Base-by-base conservation (phyloP, 306 rosid genomes). In the Sophora flavescens region DNA sequence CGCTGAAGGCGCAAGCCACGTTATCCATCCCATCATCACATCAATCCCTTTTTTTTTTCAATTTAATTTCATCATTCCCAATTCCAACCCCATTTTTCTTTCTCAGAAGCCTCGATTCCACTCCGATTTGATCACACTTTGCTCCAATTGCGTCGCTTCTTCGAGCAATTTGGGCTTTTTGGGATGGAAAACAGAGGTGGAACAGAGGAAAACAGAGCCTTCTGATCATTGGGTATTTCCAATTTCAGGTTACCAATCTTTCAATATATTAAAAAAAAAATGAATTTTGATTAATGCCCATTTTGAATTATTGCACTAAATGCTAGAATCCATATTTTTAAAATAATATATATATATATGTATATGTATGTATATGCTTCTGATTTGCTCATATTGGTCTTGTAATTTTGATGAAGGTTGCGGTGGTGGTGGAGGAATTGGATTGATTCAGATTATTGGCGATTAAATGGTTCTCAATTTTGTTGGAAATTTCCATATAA, bases 1-100 rank as follows among this genome's bases (percentile, higher is more conserved):
- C 45, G 84, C 71, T 42, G 54, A 42, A 32, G 72, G 59, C 77
- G 63, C 75, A 75, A 79, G 60, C 81, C 78, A 80, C 84, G 84
- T 59, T 54, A 44, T 38, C 14, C 57, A 22, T 22, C 70, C 52
- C 50, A 41, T 12, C 57, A 13, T 54, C 53, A 17, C 44, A 63
- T 41, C 17, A 14, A 3, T 33, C 41, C 36, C 53, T 12, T 48
- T 51, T 36, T 12, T 48, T 51, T 36, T 28, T 51, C 62, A 62
- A 62, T 62, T 62, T 47, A 32, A 71, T 71, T 71, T 22, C 22
- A 22, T 22, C 22, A 22, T 22, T 22, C 22, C 22, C 0, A 22
- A 6, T 71, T 71, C 52, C 15, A 15, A 53, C 51, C 47, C 63
- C 75, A 2, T 30, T 22, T n/a, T 4, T 13, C 8, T 36, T 3